Conservation (phyloP, 192 early-diverging fungal species). For the Coemansia sp. region DNA sequence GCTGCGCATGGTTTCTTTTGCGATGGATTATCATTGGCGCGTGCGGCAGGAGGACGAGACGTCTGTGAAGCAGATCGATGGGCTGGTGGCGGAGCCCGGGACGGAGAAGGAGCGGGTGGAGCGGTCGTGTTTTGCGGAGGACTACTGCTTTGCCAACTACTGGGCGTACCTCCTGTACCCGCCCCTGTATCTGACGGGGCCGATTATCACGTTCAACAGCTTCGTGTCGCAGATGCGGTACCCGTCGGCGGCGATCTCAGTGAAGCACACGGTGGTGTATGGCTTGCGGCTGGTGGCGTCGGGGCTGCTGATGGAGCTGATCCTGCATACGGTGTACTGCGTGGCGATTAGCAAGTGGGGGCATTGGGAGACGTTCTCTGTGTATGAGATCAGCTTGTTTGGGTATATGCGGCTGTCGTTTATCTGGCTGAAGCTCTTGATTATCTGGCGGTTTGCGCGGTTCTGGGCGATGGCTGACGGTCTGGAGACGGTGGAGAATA, state of each 20-base stretch:
- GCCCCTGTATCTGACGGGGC: slow-evolving; percentile 92
- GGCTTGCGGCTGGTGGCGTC: slow-evolving; percentile 65
- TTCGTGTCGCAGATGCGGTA: slow-evolving; percentile 78
- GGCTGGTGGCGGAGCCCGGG: neutral
- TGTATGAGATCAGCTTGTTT: slow-evolving; percentile 81
- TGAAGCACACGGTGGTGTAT: slow-evolving; percentile 49
- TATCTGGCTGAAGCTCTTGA: slow-evolving; percentile 94
- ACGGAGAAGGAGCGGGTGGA: slow-evolving; percentile 64
- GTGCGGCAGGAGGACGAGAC: slow-evolving; percentile 45
- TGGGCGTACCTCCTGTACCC: slow-evolving; percentile 82
- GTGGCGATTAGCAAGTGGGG: slow-evolving; percentile 87
- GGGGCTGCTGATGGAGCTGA: slow-evolving; percentile 81
- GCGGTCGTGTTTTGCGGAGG: slow-evolving; percentile 53
- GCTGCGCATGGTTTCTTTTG: slow-evolving; percentile 88
- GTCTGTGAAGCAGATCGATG: slow-evolving; percentile 16
- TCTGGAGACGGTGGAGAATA: slow-evolving; percentile 88
- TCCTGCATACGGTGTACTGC: slow-evolving; percentile 84
- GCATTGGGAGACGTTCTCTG: slow-evolving; percentile 81
- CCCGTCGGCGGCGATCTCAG: slow-evolving; percentile 40
- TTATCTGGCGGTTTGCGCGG: slow-evolving; percentile 97
- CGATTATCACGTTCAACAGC: slow-evolving; percentile 94
- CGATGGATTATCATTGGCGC: slow-evolving; percentile 93
- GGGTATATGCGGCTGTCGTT: slow-evolving; percentile 87
- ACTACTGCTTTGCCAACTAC: slow-evolving; percentile 82
- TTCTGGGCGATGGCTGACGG: slow-evolving; percentile 95